These are phyloP conservation scores for Diaporthe destruens DNA, from an alignment of 2,329 filamentous ascomycete species.

Conservation along the genomic window DNA sequence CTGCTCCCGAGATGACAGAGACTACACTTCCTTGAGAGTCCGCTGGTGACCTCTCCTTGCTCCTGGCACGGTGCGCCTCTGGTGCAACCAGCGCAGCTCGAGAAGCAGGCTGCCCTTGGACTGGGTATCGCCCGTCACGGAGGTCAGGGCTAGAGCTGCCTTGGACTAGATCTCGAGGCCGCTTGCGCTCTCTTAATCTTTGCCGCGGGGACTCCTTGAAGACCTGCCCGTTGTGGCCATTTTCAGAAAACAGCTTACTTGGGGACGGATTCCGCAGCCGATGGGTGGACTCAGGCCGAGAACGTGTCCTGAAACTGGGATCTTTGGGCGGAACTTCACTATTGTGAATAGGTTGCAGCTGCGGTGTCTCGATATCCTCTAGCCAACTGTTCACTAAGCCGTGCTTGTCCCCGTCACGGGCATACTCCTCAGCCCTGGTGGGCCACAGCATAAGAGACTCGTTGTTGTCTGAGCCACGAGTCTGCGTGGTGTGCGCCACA, in stretches of 20 bases:
- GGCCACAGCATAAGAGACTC: background rate
- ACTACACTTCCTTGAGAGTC: constrained; percentile 1
- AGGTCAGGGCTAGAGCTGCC: background rate
- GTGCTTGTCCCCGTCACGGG: constrained; percentile 7
- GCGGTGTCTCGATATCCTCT: constrained; percentile 1
- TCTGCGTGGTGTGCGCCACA: background rate
- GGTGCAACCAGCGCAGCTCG: constrained; percentile 3
- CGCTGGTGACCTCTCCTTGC: constrained; percentile 5
- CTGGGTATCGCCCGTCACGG: background rate
- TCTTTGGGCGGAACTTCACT: background rate
- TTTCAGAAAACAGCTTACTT: background rate
- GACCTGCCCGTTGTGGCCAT: background rate
- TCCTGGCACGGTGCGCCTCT: constrained; percentile 19
- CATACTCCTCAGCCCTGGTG: background rate
- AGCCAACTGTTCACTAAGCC: constrained; percentile 33
- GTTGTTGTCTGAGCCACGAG: background rate
- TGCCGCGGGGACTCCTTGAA: background rate
- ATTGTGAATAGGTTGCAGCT: background rate
- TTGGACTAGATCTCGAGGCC: background rate
- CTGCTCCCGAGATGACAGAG: background rate
- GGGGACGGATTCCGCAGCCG: background rate
- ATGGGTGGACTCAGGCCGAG: background rate
- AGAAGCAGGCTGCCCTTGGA: background rate
- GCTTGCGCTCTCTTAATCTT: constrained; percentile 5
- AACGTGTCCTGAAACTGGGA: background rate